phyloP scores from a whole-genome alignment of 306 rosid species.

The Sicyos baderoa region DNA sequence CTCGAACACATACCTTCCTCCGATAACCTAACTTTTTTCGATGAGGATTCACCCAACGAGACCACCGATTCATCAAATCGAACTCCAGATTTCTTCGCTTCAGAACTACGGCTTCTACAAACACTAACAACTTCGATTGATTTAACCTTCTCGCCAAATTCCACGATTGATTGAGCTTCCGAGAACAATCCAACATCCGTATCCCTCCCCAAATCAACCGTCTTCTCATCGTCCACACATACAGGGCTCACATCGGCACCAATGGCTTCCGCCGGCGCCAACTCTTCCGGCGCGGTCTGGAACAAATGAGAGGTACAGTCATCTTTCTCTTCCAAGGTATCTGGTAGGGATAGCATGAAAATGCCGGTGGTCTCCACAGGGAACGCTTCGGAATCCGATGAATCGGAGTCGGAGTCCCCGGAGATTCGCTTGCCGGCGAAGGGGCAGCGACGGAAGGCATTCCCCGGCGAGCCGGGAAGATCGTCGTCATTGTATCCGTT shows the following conservation, averaged over 20 bases:
- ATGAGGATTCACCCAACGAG: not conserved
- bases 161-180: not conserved
- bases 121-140: not conserved
- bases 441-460: not conserved
- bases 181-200: no score
- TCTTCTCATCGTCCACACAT: no score
- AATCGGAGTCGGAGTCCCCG: not conserved
- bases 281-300: constrained; percentile 19
- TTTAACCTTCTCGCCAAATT: not conserved
- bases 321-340: constrained; percentile 14
- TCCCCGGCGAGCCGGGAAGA: not conserved
- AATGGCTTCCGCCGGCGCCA: not conserved
- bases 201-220: no score
- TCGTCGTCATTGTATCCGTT: not conserved
- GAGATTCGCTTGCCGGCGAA: not conserved
- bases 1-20: not conserved
- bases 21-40: not conserved
- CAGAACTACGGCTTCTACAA: not conserved
- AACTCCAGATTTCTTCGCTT: not conserved
- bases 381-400: not conserved
- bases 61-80: not conserved
- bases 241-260: not conserved
- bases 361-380: constrained; percentile 4
- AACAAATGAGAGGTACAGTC: constrained; percentile 7
- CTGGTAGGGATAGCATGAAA: constrained; percentile 17